Conservation (phyloP, 23 red algal species). For the Gracilaria caudata region DNA sequence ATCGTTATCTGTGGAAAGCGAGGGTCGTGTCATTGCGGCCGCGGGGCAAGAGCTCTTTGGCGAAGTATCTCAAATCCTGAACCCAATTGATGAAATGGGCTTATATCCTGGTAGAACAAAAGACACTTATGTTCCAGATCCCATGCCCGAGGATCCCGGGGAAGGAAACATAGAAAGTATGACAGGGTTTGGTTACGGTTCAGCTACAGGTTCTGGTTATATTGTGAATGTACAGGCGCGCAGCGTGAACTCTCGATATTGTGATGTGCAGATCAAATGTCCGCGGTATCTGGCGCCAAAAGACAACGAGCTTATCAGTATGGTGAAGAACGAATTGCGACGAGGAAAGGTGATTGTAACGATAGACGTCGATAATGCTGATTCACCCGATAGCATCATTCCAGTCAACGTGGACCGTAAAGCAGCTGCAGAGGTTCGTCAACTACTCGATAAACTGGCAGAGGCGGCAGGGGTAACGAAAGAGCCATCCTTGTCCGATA, state of each 20-base stretch:
- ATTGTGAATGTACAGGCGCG: slow-evolving; percentile 44
- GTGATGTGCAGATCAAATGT: slow-evolving; percentile 48
- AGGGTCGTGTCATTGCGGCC: slow-evolving; percentile 90
- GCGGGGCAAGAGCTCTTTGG: slow-evolving; percentile 53
- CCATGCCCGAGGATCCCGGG: slow-evolving; percentile 49
- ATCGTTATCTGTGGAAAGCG: slow-evolving; percentile 62
- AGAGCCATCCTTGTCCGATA: slow-evolving; percentile 58
- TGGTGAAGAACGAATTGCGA: slow-evolving; percentile 43
- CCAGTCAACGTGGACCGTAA: slow-evolving; percentile 33
- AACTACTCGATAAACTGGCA: slow-evolving; percentile 64
- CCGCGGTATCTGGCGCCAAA: slow-evolving; percentile 26
- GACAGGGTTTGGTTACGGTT: slow-evolving; percentile 67
- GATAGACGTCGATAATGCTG: slow-evolving; percentile 37
- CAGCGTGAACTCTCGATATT: slow-evolving; percentile 64
- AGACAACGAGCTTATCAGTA: slow-evolving; percentile 42
- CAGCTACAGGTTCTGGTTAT: slow-evolving; percentile 19
- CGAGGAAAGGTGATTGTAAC: slow-evolving; percentile 49
- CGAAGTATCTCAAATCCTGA: slow-evolving; percentile 48
- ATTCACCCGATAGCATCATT: background rate
- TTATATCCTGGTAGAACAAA: slow-evolving; percentile 22
- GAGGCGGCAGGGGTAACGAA: slow-evolving; percentile 37
- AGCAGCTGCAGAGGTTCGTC: slow-evolving; percentile 38
- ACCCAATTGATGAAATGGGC: slow-evolving; percentile 23
- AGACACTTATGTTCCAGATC: slow-evolving; percentile 6
- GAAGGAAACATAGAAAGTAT: slow-evolving; percentile 72